A percentile compares a stretch with the other conserved stretches of the same genome.
phyloP scores from a whole-genome alignment of 2,329 filamentous ascomycete species.

The Clarireedia sp. region DNA sequence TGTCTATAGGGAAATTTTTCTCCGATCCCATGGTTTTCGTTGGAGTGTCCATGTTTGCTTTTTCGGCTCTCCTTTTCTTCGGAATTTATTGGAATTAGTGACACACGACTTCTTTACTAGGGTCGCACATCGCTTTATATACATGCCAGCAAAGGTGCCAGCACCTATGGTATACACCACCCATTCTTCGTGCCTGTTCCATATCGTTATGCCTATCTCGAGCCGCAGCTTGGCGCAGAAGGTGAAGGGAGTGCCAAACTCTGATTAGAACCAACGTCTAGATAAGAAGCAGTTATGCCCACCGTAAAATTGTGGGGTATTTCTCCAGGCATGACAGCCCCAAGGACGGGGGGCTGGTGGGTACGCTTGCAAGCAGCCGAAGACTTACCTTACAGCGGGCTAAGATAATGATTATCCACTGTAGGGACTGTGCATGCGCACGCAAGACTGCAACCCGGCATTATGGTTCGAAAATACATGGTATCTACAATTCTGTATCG shows the following conservation, averaged over 20 bases:
- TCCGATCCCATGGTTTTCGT: not conserved
- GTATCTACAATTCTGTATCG: not conserved
- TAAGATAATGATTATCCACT: not conserved
- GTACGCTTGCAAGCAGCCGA: not conserved
- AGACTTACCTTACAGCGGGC: not conserved
- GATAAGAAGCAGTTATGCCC: no score
- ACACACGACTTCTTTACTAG: not conserved
- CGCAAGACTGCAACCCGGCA: not conserved
- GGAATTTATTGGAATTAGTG: no score
- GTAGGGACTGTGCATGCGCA: not conserved
- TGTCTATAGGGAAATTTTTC: not conserved
- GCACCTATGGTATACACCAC: no score
- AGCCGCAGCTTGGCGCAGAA: no score
- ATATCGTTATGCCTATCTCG: no score
- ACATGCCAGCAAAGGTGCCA: no score
- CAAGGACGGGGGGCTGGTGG: no score
- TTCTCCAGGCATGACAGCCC: no score
- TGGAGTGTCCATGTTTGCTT: not conserved
- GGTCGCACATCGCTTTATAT: no score
- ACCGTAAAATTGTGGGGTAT: not conserved
- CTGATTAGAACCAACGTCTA: no score
- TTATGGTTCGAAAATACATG: not conserved
- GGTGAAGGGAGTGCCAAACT: no score
- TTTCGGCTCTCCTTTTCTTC: not conserved
- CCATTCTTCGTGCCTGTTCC: no score